A percentile compares a stretch with the other conserved stretches of the same genome.
phyloP scores from a whole-genome alignment of 495 filamentous ascomycete genomes.

The Daldinia caldariorum region DNA sequence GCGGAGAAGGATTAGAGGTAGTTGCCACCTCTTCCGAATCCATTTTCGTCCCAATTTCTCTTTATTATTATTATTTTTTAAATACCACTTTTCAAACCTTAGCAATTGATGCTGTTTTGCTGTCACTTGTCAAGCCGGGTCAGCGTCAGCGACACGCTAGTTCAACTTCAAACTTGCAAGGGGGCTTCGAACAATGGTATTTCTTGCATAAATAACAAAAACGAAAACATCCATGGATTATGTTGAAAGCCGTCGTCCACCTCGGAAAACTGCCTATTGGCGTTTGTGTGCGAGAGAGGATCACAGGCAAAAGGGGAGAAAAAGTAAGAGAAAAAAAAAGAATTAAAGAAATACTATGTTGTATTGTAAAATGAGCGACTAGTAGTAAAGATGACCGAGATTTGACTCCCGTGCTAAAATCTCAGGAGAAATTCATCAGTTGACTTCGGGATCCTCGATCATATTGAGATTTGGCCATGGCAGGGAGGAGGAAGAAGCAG shows the following conservation, averaged over 20 bases:
- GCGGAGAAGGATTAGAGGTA: conserved; percentile 22
- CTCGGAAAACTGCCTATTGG: conserved; percentile 6
- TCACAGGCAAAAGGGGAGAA: conserved; percentile 3
- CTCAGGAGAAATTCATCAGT: conserved; percentile 35
- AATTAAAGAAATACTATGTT: conserved; percentile 11
- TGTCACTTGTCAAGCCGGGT: conserved; percentile 3
- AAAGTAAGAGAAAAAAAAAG: neutral
- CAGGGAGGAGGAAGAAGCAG: conserved; percentile 31
- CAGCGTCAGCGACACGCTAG: neutral
- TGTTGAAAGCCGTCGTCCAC: conserved; percentile 14
- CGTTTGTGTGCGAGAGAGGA: conserved; percentile 23
- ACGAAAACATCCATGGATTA: conserved; percentile 31
- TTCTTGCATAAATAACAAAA: conserved; percentile 32
- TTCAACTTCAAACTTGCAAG: conserved; percentile 31
- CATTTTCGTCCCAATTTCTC: conserved; percentile 31
- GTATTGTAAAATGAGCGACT: conserved; percentile 36
- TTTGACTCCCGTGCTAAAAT: conserved; percentile 33
- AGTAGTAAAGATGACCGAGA: conserved; percentile 28
- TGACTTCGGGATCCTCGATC: conserved; percentile 42
- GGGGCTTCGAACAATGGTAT: conserved; percentile 29
- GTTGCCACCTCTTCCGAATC: conserved; percentile 28
- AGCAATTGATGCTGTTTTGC: neutral
- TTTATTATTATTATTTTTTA: conserved; percentile 4
- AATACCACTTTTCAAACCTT: conserved; percentile 9
- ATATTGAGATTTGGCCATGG: conserved; percentile 41